A percentile compares a stretch with the other conserved stretches of the same genome.
phyloP scores from a whole-genome alignment of 192 early-diverging fungal genomes.

The Coemansia pectinata region DNA sequence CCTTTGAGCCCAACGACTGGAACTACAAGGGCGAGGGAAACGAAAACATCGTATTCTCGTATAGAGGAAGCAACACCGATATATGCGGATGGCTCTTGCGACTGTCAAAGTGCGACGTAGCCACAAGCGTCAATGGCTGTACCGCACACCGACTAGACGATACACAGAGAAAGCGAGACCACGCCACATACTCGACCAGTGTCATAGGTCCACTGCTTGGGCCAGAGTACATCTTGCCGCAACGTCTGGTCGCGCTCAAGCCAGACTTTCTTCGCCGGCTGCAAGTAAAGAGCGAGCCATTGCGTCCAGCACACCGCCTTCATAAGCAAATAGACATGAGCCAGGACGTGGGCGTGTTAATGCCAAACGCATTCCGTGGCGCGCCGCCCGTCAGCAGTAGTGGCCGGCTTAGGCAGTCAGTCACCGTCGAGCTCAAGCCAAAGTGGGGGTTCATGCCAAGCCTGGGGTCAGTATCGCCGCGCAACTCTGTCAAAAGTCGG shows the following conservation, averaged over 20 bases:
- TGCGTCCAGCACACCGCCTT: slow-evolving; percentile 50
- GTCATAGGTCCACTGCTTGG: slow-evolving; percentile 58
- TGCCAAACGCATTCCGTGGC: slow-evolving; percentile 51
- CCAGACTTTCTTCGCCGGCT: slow-evolving; percentile 47
- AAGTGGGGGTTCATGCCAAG: slow-evolving; percentile 73
- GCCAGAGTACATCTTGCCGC: slow-evolving; percentile 51
- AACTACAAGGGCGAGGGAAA: slow-evolving; percentile 75
- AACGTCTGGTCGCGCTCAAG: slow-evolving; percentile 10
- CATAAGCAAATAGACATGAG: slow-evolving; percentile 52
- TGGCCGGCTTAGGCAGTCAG: slow-evolving; percentile 1
- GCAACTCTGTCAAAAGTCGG: slow-evolving; percentile 52
- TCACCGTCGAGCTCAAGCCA: slow-evolving; percentile 66
- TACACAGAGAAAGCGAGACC: background rate
- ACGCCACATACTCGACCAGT: slow-evolving; percentile 19
- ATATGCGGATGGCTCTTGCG: slow-evolving; percentile 31
- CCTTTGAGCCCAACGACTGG: slow-evolving; percentile 55
- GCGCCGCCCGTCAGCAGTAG: background rate
- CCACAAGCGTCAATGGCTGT: slow-evolving; percentile 13
- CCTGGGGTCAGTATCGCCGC: slow-evolving; percentile 38
- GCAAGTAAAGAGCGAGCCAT: slow-evolving; percentile 14
- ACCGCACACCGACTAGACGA: slow-evolving; percentile 16
- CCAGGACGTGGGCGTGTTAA: slow-evolving; percentile 52
- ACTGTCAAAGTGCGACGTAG: slow-evolving; percentile 22
- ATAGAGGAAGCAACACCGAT: slow-evolving; percentile 47
- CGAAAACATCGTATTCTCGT: slow-evolving; percentile 65